Conservation (phyloP, 1,139 yeast genomes). For the Blastobotrys niveus region DNA sequence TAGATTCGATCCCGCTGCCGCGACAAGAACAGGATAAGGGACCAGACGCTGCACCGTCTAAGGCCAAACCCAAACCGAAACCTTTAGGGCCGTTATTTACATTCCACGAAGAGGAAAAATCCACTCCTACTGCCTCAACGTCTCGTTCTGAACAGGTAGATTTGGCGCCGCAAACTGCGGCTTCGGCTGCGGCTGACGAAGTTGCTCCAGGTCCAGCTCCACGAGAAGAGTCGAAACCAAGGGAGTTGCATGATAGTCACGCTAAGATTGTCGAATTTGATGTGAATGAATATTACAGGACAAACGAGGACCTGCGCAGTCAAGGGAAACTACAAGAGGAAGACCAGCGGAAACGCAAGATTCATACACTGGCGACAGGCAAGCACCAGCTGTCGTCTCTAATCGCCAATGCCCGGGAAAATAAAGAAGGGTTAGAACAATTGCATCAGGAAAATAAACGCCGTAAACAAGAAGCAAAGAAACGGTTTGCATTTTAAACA, state of each 20-base stretch:
- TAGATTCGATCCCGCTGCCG: not conserved
- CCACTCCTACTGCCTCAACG: not conserved
- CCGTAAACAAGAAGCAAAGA: slow-evolving; percentile 25
- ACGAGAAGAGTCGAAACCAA: slow-evolving; percentile 1
- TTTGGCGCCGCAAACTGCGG: not conserved
- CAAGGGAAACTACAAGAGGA: not conserved
- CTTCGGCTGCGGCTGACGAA: not conserved
- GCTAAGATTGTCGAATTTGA: slow-evolving; percentile 27
- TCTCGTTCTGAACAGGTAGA: not conserved
- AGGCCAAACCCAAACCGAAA: slow-evolving; percentile 1
- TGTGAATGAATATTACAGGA: slow-evolving; percentile 28
- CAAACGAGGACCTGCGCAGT: slow-evolving; percentile 19
- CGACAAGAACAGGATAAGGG: not conserved
- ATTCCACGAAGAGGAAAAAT: slow-evolving; percentile 10
- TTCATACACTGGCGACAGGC: slow-evolving; percentile 26
- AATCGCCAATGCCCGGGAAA: slow-evolving; percentile 29
- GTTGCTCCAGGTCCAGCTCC: not conserved
- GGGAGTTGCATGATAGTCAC: not conserved
- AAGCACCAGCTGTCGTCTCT: slow-evolving; percentile 30
- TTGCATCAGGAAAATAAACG: slow-evolving; percentile 22
- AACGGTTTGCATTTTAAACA: slow-evolving; percentile 29
- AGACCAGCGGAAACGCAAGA: not conserved
- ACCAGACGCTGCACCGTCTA: not conserved
- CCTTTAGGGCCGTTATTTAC: slow-evolving; percentile 16
- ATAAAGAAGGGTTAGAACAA: slow-evolving; percentile 30